Base-by-base conservation (phyloP, 768 basidiomycete species). In the Mycena vulgaris region DNA sequence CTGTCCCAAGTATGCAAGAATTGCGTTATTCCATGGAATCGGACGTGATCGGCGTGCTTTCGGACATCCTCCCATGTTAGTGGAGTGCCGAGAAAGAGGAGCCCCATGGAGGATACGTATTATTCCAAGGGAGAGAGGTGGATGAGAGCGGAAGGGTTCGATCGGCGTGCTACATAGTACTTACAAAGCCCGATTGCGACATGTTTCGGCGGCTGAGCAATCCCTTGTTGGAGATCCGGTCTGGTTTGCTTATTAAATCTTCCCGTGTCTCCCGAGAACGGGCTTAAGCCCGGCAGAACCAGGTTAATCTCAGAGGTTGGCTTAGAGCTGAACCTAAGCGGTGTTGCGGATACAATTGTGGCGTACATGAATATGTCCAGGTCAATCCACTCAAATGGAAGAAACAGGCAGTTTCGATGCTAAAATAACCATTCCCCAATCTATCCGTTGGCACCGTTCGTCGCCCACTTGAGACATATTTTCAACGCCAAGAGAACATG, bases 1-100 rank as follows among this genome's bases (percentile, higher is more conserved):
- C 91, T 89, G 77, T 96, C 91, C 96, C 96, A 99, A 57, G 90
- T 95, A 75, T 97, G 89, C 63, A 99, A 82, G 80, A 99, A 97
- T 81, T 99, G 98, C 9, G 93, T 92, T 77, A 99, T 95, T 52
- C 98, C 98, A 80, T 99, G 97, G 59, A 85, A 83, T 72, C 96
- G 87, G 73, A 99, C 95, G 82, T 98, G 95, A 77, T 96, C 91
- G 19, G 95, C 93, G 75, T 95, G 88, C 65, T 91, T 87, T 80
- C 93, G 95, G 57, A 95, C 92, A 75, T 98, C 93, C 60, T 93
- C 89, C 98, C 98, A 99, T 33, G 89, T 80, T 68, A 99, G 88
- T 27, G 98, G 96, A 4, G 96, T 99, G 61, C 98, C 98, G 59
- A 97, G 91, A 66, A 90, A 93, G 67, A 99, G 82, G 58, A 99